A percentile compares a stretch with the other conserved stretches of the same genome.
phyloP scores from a whole-genome alignment of 257 asterid species.

The Eustoma russellianum region DNA sequence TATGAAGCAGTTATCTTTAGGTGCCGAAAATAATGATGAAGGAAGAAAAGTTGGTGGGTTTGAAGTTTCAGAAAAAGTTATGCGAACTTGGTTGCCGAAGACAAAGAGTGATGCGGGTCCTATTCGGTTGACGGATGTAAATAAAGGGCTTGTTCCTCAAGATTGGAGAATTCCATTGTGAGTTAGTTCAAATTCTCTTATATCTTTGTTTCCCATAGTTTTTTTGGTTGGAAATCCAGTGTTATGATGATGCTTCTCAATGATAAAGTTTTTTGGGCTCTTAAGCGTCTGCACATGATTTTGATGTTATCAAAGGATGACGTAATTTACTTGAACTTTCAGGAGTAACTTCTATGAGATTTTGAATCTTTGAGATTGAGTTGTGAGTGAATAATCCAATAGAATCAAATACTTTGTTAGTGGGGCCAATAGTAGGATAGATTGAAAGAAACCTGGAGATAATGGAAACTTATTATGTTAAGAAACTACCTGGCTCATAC shows the following conservation, averaged over 20 bases:
- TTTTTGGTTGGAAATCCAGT: too few relatives aligned
- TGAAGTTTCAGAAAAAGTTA: slow-evolving; percentile 42
- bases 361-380: too few relatives aligned
- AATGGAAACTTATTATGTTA: too few relatives aligned
- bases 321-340: neutral
- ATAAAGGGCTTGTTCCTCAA: slow-evolving; percentile 30
- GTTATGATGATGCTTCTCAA: too few relatives aligned
- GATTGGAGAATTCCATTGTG: slow-evolving; percentile 80
- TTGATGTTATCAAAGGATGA: neutral
- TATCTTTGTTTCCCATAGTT: too few relatives aligned
- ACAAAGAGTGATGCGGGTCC: slow-evolving; percentile 29
- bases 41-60: slow-evolving; percentile 36
- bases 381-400: too few relatives aligned
- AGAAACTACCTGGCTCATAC: too few relatives aligned
- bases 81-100: slow-evolving; percentile 58
- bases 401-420: too few relatives aligned
- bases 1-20: slow-evolving; percentile 47
- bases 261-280: too few relatives aligned
- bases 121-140: slow-evolving; percentile 56
- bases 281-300: neutral
- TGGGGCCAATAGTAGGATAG: too few relatives aligned
- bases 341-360: too few relatives aligned
- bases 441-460: too few relatives aligned
- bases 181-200: slow-evolving; percentile 12
- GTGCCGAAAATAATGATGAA: slow-evolving; percentile 10